A percentile compares a stretch with the other conserved stretches of the same genome.
These are phyloP conservation scores for Ustilago curta DNA, from an alignment of 1,284 basidiomycete genomes.

Conservation along the genomic window DNA sequence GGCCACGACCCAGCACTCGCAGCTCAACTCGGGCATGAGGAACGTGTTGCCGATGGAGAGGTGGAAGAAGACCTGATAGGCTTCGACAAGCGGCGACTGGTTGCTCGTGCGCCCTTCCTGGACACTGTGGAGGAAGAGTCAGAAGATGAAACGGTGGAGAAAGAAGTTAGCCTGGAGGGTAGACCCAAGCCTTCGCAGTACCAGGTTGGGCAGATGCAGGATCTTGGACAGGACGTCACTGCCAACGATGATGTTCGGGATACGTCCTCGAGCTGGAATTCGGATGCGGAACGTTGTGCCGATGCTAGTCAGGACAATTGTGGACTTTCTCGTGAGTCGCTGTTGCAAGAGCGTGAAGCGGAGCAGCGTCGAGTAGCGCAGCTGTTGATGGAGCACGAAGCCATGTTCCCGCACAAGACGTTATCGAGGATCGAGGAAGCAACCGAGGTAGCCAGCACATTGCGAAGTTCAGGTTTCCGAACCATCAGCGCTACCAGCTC, in stretches of 20 bases:
- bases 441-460: conserved; percentile 17
- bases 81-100: conserved; percentile 13
- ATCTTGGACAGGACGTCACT: background rate
- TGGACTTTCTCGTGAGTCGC: background rate
- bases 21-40: background rate
- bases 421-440: conserved; percentile 34
- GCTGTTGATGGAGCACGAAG: conserved; percentile 26
- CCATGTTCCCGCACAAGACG: conserved; percentile 39
- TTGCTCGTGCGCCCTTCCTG: conserved; percentile 29
- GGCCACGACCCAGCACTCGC: background rate
- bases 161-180: background rate
- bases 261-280: background rate
- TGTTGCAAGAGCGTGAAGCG: background rate
- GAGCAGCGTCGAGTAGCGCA: background rate
- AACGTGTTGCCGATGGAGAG: background rate
- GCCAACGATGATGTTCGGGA: background rate
- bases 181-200: background rate
- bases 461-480: conserved; percentile 15
- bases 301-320: background rate
- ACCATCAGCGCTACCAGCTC: conserved; percentile 17
- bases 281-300: background rate
- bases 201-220: background rate
- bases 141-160: conserved; percentile 11
- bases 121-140: conserved; percentile 34
- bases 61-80: conserved; percentile 14